Evolutionary conservation across 305 asterid species (phyloP), one percentile per base, ranked within the genome.

Genomic region (Stenogyne calaminthoides): DNA sequence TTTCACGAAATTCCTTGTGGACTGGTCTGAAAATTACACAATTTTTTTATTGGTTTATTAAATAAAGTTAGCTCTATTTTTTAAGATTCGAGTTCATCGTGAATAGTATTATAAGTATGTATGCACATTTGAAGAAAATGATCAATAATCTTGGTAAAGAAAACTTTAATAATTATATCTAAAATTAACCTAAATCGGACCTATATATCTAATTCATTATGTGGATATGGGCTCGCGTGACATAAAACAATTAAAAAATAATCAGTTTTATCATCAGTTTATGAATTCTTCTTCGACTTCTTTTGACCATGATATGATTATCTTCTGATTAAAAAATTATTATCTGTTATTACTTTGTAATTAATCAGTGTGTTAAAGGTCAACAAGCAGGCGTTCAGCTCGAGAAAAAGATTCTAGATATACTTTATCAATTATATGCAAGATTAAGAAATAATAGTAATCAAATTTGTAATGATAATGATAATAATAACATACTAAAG

Each of bases 221-320:
- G 72, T 29, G 15, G 37, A 39, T 2, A n/a, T 20, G 64, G 65
- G 15, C 47, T 60, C 77, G 79, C 70, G 74, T 69, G 82, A 70
- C 74, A 74, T 74, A 74, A 64, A 69, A 56, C 40, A 69, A 74
- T 64, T 55, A 65, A 36, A 25, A 34, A 73, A 22, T 34, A 63
- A 71, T 64, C 67, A 34, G 6, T 52, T 15, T 16, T 51, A 19
- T 55, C 27, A 29, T 77, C 14, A 12, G 60, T 37, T 16, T 40
- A 42, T 56, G 22, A 42, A 16, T 29, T 73, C 51, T 63, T 68
- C 44, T 16, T 66, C 5, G 27, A 39, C 49, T 62, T 19, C 72
- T 42, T 80, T 77, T 80, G 82, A 81, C 80, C 82, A 74, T 1
- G 82, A 34, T 15, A 81, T 77, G 73, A 81, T 81, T 74, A 66